Evolutionary conservation across 1,284 basidiomycete species (phyloP), one percentile per base, ranked within the genome.

Genomic region (Vanrija sp.): DNA sequence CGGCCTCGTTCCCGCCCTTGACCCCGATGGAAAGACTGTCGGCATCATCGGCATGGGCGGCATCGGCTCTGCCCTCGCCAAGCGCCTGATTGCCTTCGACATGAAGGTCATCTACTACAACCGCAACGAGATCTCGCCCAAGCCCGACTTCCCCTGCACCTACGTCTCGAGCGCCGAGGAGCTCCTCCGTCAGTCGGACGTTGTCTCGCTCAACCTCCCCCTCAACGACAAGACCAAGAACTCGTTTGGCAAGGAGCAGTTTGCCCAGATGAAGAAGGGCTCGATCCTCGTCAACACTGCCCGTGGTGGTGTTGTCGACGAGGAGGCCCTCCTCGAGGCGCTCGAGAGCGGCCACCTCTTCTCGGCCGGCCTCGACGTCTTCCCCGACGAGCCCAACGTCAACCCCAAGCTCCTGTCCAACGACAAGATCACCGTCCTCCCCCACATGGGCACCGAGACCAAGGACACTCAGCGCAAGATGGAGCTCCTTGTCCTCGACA

Each of bases 41-140:
- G 91, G 86, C 4, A 87, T 95, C 63, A 82, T 96, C 25, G 92
- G 93, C 0, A 83, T 95, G 44, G 93, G 93, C 31, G 91, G 92
- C 2, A 95, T 95, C 67, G 93, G 92, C 0, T 63, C 63, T 16
- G 71, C 72, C 9, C 65, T 78, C 31, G 77, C 75, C 16, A 59
- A 62, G 20, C 64, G 76, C 36, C 63, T 73, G 9, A 49, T 68
- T 38, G 69, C 69, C 0, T 73, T 73, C 59, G 87, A 86, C 14
- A 93, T 95, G 91, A 78, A 76, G 49, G 84, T 89, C 50, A 79
- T 93, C 50, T 82, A 95, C 59, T 90, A 95, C 74, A 85, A 94
- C 78, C 82, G 92, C 27, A 75, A 77, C 37, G 83, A 79, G 49
- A 81, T 80, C 39, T 49, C 56, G 5, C 70, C 72, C 18, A 84